A percentile compares a stretch with the other conserved stretches of the same genome.
phyloP scores from a whole-genome alignment of 495 filamentous ascomycete genomes.

The Penicillium riverlandense region DNA sequence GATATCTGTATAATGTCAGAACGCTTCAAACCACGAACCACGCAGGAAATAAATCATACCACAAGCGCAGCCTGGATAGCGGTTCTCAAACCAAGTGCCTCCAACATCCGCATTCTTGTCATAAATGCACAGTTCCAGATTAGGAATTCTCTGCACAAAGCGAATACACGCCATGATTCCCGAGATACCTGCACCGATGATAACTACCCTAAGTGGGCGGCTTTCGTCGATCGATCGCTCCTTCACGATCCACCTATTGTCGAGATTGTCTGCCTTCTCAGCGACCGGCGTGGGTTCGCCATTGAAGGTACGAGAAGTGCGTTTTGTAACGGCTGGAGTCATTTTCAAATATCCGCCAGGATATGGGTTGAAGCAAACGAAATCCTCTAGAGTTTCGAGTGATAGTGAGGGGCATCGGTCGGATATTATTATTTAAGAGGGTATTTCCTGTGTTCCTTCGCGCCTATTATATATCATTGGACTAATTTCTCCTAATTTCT shows the following conservation, averaged over 20 bases:
- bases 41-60: slow-evolving; percentile 14
- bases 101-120: slow-evolving; percentile 73
- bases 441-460: too few species aligned
- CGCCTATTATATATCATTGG: too few species aligned
- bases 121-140: slow-evolving; percentile 59
- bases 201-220: slow-evolving; percentile 48
- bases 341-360: too few species aligned
- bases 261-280: not conserved
- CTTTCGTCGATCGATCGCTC: slow-evolving; percentile 50
- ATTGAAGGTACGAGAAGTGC: slow-evolving; percentile 7
- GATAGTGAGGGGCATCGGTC: too few species aligned
- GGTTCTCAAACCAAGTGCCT: slow-evolving; percentile 68
- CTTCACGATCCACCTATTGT: slow-evolving; percentile 13
- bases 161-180: slow-evolving; percentile 57
- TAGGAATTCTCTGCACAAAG: slow-evolving; percentile 48
- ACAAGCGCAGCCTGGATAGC: slow-evolving; percentile 61
- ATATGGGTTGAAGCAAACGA: too few species aligned
- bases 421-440: too few species aligned
- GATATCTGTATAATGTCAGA: slow-evolving; percentile 16
- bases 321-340: slow-evolving; percentile 6
- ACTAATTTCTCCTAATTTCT: too few species aligned
- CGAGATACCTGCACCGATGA: slow-evolving; percentile 61
- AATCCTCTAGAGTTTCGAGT: too few species aligned
- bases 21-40: not conserved
- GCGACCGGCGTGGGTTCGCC: not conserved